Conservation (phyloP, 345 rosid genomes). For the Eucalyptus melliodora region DNA sequence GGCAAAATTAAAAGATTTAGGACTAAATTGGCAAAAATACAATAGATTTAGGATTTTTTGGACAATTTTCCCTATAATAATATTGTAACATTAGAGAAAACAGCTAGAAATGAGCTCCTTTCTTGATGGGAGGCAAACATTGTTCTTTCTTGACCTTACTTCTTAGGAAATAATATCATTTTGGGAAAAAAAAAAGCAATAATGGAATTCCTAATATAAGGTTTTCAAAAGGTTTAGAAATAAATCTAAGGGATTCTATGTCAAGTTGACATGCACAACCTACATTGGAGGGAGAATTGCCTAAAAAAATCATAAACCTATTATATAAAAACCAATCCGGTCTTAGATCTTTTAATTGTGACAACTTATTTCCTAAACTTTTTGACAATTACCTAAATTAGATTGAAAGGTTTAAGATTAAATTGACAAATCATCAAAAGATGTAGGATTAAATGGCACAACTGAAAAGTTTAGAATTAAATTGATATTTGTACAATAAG, state of each 20-base stretch:
- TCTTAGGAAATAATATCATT: background rate
- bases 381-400: too few species aligned
- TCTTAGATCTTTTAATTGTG: too few species aligned
- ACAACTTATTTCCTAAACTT: rapidly evolving
- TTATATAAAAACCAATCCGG: too few species aligned
- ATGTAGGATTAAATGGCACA: too few species aligned
- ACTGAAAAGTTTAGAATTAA: too few species aligned
- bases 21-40: too few species aligned
- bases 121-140: background rate
- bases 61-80: background rate
- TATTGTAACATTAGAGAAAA: background rate
- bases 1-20: too few species aligned
- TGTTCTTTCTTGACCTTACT: background rate
- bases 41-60: too few species aligned
- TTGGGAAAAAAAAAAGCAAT: background rate
- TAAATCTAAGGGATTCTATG: background rate
- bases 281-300: background rate
- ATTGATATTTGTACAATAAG: too few species aligned
- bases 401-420: too few species aligned
- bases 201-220: background rate
- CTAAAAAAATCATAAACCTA: too few species aligned
- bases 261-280: background rate
- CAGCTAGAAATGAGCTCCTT: background rate
- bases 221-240: background rate
- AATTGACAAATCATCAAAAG: too few species aligned